Percentiles rank a stretch among this genome's conserved stretches.
Conservation (phyloP, 306 rosid species). For the Geum urbanum region DNA sequence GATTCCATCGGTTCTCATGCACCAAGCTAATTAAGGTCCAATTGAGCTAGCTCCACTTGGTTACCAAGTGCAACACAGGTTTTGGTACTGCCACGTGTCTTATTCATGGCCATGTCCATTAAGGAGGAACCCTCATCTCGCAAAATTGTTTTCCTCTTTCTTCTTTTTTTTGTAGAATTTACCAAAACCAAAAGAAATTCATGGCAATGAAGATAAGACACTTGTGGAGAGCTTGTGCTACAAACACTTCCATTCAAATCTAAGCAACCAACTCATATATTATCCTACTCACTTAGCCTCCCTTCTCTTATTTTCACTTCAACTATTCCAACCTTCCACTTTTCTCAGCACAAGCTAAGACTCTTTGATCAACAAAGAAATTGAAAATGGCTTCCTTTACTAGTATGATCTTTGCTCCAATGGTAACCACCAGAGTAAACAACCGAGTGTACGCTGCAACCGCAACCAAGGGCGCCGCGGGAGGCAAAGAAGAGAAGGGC, state of each 20-base stretch:
- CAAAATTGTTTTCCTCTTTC: conserved; percentile 21
- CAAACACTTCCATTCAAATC: conserved; percentile 26
- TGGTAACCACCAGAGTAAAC: conserved; percentile 31
- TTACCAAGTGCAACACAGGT: conserved; percentile 21
- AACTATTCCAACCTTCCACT: neutral
- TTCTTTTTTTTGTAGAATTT: neutral
- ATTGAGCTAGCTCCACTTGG: neutral
- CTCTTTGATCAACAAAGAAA: neutral
- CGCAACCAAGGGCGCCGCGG: conserved; percentile 51
- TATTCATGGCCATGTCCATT: conserved; percentile 27
- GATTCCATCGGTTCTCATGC: neutral
- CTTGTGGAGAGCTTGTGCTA: conserved; percentile 61
- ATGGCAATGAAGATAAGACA: conserved; percentile 50
- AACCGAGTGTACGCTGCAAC: conserved; percentile 54
- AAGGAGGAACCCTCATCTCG: conserved; percentile 30
- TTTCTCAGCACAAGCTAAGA: neutral
- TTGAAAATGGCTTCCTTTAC: conserved; percentile 62
- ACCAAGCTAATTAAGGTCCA: neutral
- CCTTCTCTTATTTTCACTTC: conserved; percentile 6
- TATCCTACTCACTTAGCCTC: conserved; percentile 23
- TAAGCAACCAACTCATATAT: conserved; percentile 23
- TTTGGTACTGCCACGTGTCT: conserved; percentile 34
- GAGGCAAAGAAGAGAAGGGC: conserved; percentile 63
- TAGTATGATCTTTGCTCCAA: conserved; percentile 48
- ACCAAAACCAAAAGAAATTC: conserved; percentile 12